Base-by-base conservation (phyloP, 306 rosid species). In the Albizia julibrissin region DNA sequence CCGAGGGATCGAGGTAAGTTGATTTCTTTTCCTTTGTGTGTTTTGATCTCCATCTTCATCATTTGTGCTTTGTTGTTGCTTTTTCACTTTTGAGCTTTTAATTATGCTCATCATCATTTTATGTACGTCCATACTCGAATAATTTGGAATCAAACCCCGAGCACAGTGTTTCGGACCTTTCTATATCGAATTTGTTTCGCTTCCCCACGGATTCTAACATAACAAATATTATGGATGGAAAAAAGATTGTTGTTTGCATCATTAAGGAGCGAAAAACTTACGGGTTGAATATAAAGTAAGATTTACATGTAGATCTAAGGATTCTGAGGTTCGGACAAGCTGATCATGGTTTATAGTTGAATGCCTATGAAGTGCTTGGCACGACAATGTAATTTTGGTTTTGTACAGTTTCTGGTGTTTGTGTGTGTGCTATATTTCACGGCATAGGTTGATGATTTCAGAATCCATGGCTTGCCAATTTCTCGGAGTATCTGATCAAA, bases 261-360 rank as follows among this genome's bases (percentile, higher is more conserved):
- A 6, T 54, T 31, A n/a, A 34, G 19, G 43, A n/a, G 44, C 33
- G 33, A 13, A 14, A 52, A 21, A 5, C 18, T 31, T 18, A 33
- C 21, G 47, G 67, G 47, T 74, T 33, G 33, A 12, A 21, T 62
- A 11, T 26, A 27, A 62, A 26, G 68, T 12, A 13, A 62, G 68
- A 62, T 62, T 62, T 27, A 62, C 18, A 10, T 26, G 33, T 74
- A 54, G 79, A 74, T 74, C 79, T 74, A 54, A 24, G 67, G 68
- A 9, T 74, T 52, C 21, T 54, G 47, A 54, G 79, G 49, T 74
- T 74, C 3, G 33, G 49, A 34, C 68, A 52, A 4, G 50, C 8
- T 52, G 78, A 74, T 74, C 49, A 21, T 74, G 79, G n/a, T 33
- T 34, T 74, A 16, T 44, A 43, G 56, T 27, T 70, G 56, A 42